These are phyloP conservation scores for Colletotrichum sp. DNA, from an alignment of 2,329 filamentous ascomycete genomes.

Conservation along the genomic window DNA sequence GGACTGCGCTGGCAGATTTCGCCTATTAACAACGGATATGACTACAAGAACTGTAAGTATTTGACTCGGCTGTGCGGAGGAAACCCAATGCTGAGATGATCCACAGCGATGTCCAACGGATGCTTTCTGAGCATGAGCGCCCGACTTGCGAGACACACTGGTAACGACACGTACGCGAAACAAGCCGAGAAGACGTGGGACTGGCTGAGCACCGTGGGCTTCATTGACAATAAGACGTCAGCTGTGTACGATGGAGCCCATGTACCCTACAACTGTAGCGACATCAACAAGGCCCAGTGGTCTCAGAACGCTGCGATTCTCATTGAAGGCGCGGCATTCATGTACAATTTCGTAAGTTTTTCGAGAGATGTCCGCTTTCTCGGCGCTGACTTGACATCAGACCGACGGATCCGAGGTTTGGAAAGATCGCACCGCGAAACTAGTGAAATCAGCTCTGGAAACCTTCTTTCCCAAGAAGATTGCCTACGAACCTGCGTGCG, in stretches of 20 bases:
- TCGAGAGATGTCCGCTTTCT: background rate
- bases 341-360: slow-evolving; percentile 57
- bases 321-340: slow-evolving; percentile 59
- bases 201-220: slow-evolving; percentile 55
- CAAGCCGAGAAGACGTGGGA: slow-evolving; percentile 62
- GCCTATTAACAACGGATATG: slow-evolving; percentile 66
- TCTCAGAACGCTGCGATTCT: slow-evolving; percentile 60
- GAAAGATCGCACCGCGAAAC: slow-evolving; percentile 45
- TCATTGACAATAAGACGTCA: slow-evolving; percentile 59
- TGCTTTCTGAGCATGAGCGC: slow-evolving; percentile 57
- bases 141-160: slow-evolving; percentile 66
- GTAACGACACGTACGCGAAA: slow-evolving; percentile 59
- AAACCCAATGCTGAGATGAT: background rate
- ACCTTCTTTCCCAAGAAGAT: slow-evolving; percentile 58
- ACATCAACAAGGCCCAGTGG: slow-evolving; percentile 58
- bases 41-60: slow-evolving; percentile 61
- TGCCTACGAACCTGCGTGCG: slow-evolving; percentile 68
- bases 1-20: slow-evolving; percentile 74
- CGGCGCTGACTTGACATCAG: slow-evolving; percentile 51
- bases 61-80: too few species aligned
- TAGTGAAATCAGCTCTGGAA: slow-evolving; percentile 39
- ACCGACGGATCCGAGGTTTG: slow-evolving; percentile 14
- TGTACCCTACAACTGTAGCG: slow-evolving; percentile 54
- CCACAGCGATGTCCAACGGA: slow-evolving; percentile 47
- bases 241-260: slow-evolving; percentile 65